Evolutionary conservation across 805 yeast species (phyloP), one percentile per base, ranked within the genome.

Genomic region (Zygotorulaspora florentina): DNA sequence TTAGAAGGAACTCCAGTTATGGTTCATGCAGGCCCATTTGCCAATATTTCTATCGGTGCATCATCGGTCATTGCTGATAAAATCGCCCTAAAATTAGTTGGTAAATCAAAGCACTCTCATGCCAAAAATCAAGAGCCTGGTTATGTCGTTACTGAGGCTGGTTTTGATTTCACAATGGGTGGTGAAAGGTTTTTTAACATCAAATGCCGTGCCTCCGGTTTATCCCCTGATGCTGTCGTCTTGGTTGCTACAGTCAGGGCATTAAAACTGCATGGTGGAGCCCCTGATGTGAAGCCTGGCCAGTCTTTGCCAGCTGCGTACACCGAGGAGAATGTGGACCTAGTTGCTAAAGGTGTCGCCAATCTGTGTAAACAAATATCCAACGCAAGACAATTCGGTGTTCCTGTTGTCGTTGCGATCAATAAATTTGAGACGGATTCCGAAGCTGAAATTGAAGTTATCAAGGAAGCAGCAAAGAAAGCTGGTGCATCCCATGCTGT

Each of bases 141-240:
- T 55, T 91, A 79, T 64, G 98, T 89, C 45, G 87, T 91, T 50
- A 91, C 99, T 41, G 99, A 91, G 69, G 97, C 98, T 33, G 99
- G 99, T 43, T 91, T 91, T 71, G 98, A 91, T 69, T 91, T 93
- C 75, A 91, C 97, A 40, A 91, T 91, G 98, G 99, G 99, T 55
- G 98, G 98, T 57, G 99, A 91, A 74, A 79, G 98, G 61, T 91
- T 91, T 72, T 79, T 91, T 70, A 88, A 91, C 73, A 91, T 91
- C 68, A 91, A 91, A 73, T 89, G 97, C 68, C 83, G 98, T 66
- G 77, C 95, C 15, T 85, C 95, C 33, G 96, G 96, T 3, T 75
- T 86, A 47, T 70, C 75, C 33, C 98, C 98, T 31, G 95, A 90
- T 65, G 85, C 85, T 33, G 91, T 91, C 45, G 96, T 91, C 36